phyloP scores from a whole-genome alignment of 2,329 filamentous ascomycete genomes.

The Xylaria sp. region DNA sequence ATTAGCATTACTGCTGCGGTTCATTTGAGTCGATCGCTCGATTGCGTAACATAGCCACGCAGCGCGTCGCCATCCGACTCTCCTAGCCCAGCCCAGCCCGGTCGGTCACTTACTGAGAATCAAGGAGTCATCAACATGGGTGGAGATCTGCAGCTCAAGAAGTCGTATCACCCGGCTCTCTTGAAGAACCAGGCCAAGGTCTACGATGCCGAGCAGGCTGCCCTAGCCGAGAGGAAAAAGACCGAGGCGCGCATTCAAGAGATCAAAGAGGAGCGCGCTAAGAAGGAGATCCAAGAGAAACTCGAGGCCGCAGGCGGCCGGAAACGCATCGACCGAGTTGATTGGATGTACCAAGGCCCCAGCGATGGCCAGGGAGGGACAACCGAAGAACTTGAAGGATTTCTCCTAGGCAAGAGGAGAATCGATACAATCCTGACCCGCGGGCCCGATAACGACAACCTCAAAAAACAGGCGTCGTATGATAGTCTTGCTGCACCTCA shows the following conservation, averaged over 20 bases:
- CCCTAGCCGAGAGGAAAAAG: conserved; percentile 91
- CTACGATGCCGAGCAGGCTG: conserved; percentile 76
- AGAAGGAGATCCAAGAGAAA: conserved; percentile 88
- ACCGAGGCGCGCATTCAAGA: conserved; percentile 92
- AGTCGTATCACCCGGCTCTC: conserved; percentile 91
- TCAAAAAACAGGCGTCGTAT: conserved; percentile 74
- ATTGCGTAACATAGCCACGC: neutral
- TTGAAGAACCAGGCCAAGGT: conserved; percentile 90
- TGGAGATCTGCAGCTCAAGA: conserved; percentile 91
- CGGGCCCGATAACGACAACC: conserved; percentile 77
- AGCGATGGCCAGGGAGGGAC: conserved; percentile 76
- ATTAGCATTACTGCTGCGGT: neutral
- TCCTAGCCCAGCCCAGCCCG: neutral
- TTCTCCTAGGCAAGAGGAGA: conserved; percentile 87
- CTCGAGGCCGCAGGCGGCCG: conserved; percentile 87
- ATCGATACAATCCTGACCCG: conserved; percentile 85
- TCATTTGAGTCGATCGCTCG: neutral
- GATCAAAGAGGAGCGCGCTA: conserved; percentile 88
- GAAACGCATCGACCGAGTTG: conserved; percentile 81
- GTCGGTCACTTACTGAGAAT: neutral
- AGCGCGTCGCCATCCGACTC: conserved; percentile 5
- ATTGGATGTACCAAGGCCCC: conserved; percentile 98
- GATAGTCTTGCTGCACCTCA: conserved; percentile 66
- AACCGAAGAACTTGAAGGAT: conserved; percentile 90
- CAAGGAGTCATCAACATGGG: conserved; percentile 65